These are phyloP conservation scores for Elaeis guineensis DNA, from an alignment of 176 grass and related monocot genomes.

Conservation along the genomic window DNA sequence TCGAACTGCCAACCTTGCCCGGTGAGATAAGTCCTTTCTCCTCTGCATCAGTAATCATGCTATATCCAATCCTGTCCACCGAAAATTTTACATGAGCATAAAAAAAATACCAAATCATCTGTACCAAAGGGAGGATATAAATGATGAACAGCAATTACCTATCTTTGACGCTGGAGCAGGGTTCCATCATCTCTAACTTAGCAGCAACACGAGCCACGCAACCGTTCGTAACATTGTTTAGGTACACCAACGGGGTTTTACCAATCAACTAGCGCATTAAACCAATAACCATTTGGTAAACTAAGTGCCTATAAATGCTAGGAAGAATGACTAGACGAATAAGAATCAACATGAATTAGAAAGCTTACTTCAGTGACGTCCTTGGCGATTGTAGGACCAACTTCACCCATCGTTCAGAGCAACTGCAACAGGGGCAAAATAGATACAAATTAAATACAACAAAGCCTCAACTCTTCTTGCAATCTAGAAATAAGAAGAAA, in stretches of 20 bases:
- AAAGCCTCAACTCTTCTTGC: no score
- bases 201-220: constrained; percentile 67
- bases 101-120: not conserved
- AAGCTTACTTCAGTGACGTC: constrained; percentile 69
- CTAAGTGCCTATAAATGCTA: not conserved
- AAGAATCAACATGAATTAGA: not conserved
- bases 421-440: no score
- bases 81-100: not conserved
- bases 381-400: constrained; percentile 38
- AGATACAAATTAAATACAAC: no score
- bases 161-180: constrained; percentile 97
- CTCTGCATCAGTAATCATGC: constrained; percentile 90
- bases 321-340: not conserved
- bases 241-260: constrained; percentile 87
- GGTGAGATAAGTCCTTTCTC: constrained; percentile 48
- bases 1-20: constrained; percentile 35
- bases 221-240: constrained; percentile 62
- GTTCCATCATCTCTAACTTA: constrained; percentile 94
- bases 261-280: constrained; percentile 58
- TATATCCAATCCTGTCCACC: constrained; percentile 75
- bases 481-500: no score
- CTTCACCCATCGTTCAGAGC: constrained; percentile 37
- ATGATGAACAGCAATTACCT: constrained; percentile 26
- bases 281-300: constrained; percentile 5
- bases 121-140: no score